These are phyloP conservation scores for Diospyros lotus DNA, from an alignment of 148 eudicot genomes.

Conservation along the genomic window DNA sequence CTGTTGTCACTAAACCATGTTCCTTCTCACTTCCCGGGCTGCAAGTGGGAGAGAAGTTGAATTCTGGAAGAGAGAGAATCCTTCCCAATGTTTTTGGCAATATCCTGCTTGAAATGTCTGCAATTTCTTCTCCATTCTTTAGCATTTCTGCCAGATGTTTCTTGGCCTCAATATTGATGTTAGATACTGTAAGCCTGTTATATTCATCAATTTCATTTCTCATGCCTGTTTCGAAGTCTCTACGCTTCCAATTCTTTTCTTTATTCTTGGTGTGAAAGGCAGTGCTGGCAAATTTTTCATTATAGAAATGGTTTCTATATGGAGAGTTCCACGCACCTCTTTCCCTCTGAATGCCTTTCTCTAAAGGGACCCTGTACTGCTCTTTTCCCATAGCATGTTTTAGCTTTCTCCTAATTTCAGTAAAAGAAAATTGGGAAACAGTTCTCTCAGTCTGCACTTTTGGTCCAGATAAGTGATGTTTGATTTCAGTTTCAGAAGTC, in stretches of 20 bases:
- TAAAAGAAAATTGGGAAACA: constrained; percentile 64
- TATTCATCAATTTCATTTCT: no score
- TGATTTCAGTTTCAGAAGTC: constrained; percentile 24
- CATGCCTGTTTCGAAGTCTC: no score
- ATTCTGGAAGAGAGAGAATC: constrained; percentile 69
- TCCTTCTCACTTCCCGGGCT: constrained; percentile 58
- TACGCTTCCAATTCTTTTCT: no score
- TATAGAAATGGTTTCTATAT: no score
- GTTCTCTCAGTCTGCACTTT: constrained; percentile 35
- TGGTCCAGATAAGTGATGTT: constrained; percentile 16
- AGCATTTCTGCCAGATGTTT: constrained; percentile 85
- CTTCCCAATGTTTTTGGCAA: constrained; percentile 72
- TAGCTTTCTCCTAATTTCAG: constrained; percentile 64
- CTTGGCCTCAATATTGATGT: constrained; percentile 75
- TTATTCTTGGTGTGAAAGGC: no score
- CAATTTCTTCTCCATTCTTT: constrained; percentile 46
- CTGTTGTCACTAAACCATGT: constrained; percentile 20
- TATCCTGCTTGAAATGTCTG: constrained; percentile 32
- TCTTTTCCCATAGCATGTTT: constrained; percentile 79
- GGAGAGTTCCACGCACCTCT: no score
- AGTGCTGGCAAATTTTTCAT: no score
- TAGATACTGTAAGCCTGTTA: constrained; percentile 47
- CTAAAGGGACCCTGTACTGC: constrained; percentile 17
- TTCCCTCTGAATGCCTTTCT: background rate
- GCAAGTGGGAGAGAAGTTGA: constrained; percentile 45